phyloP scores from a whole-genome alignment of 2,329 filamentous ascomycete genomes.

The Cercospora zeae-maydis region DNA sequence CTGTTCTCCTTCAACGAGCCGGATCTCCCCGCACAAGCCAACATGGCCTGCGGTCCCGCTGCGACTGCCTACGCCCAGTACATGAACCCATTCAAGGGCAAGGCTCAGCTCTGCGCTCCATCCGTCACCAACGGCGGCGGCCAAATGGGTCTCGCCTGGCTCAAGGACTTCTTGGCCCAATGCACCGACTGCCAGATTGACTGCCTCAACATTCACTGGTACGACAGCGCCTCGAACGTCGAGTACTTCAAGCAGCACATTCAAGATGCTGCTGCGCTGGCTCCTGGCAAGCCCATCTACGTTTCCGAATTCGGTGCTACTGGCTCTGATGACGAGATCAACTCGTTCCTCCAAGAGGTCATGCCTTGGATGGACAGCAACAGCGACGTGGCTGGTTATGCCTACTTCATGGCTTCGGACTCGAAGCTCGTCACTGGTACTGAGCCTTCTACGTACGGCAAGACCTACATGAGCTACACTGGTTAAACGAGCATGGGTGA shows the following conservation, averaged over 20 bases:
- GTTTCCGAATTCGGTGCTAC: constrained; percentile 62
- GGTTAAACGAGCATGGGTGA: constrained; percentile 3
- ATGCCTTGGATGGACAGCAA: constrained; percentile 46
- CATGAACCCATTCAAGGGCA: constrained; percentile 55
- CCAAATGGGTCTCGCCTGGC: constrained; percentile 54
- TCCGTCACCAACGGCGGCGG: constrained; percentile 58
- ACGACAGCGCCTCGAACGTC: constrained; percentile 49
- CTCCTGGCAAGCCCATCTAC: constrained; percentile 49
- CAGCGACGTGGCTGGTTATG: constrained; percentile 37
- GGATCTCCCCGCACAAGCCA: constrained; percentile 58
- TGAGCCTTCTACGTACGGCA: constrained; percentile 32
- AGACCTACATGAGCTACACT: constrained; percentile 30
- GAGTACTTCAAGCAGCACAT: constrained; percentile 56
- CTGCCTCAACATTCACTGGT: constrained; percentile 64
- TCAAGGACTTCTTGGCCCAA: constrained; percentile 51
- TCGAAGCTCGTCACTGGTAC: constrained; percentile 36
- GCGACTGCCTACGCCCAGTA: constrained; percentile 53
- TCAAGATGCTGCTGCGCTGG: constrained; percentile 39
- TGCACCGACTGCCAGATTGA: constrained; percentile 50
- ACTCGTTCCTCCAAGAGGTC: constrained; percentile 50
- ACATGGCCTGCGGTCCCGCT: constrained; percentile 52
- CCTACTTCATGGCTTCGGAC: constrained; percentile 38
- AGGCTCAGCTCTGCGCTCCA: constrained; percentile 56
- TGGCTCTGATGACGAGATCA: constrained; percentile 43
- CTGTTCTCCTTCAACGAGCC: constrained; percentile 71